A percentile compares a stretch with the other conserved stretches of the same genome.
phyloP scores from a whole-genome alignment of 495 filamentous ascomycete genomes.

The Penicillium paradoxum region DNA sequence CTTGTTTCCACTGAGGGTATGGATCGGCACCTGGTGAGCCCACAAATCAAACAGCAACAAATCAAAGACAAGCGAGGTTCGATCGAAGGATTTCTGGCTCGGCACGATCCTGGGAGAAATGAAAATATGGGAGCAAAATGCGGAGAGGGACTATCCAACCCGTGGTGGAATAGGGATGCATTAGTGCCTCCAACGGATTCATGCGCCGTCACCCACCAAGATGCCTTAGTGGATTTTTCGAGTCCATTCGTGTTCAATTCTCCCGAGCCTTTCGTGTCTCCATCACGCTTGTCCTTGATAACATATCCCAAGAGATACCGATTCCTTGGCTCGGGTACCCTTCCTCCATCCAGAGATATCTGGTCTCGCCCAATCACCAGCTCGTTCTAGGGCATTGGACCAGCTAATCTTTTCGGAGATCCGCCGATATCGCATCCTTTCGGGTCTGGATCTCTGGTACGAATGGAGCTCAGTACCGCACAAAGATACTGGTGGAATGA shows the following conservation, averaged over 20 bases:
- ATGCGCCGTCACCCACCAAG: not conserved
- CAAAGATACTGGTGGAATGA: not conserved
- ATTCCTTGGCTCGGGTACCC: not conserved
- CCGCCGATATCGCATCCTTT: slow-evolving; percentile 4
- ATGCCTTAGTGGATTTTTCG: not conserved
- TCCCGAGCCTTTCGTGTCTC: not conserved
- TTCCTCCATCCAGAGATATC: not conserved
- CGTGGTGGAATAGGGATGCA: not conserved
- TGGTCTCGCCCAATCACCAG: not conserved
- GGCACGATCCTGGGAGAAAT: not conserved
- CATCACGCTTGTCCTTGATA: not conserved
- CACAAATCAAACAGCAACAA: not conserved
- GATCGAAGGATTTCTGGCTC: not conserved
- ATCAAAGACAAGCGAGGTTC: not conserved
- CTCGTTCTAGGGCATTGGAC: not conserved
- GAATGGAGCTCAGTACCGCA: not conserved
- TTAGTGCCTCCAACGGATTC: not conserved
- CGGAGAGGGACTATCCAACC: slow-evolving; percentile 5
- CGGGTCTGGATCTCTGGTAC: slow-evolving; percentile 2
- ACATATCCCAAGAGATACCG: not conserved
- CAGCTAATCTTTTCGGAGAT: not conserved
- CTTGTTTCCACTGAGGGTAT: slow-evolving; percentile 1
- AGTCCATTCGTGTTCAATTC: not conserved
- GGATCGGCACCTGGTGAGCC: not conserved
- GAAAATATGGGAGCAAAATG: not conserved